phyloP scores from a whole-genome alignment of 495 filamentous ascomycete species.

The Tuber brumale region DNA sequence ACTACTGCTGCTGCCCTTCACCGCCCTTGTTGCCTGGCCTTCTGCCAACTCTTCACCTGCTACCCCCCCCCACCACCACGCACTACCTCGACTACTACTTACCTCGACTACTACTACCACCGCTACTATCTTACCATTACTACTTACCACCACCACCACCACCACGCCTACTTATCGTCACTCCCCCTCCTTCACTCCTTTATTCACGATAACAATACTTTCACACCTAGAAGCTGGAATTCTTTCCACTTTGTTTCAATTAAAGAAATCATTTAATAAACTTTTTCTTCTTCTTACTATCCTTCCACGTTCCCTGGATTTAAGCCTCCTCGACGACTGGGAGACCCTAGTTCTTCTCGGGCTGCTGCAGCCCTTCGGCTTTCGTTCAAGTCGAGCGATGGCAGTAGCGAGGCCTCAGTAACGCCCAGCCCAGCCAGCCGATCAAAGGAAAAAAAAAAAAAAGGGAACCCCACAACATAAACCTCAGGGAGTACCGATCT shows the following conservation, averaged over 20 bases:
- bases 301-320: background rate
- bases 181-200: conserved; percentile 4
- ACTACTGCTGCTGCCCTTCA: background rate
- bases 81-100: conserved; percentile 3
- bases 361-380: conserved; percentile 29
- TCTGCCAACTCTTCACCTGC: background rate
- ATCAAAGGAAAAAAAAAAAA: conserved; percentile 16
- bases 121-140: background rate
- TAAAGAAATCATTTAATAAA: conserved; percentile 6
- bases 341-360: conserved; percentile 19
- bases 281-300: background rate
- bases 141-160: background rate
- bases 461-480: conserved; percentile 11
- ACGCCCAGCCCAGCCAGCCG: conserved; percentile 24
- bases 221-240: background rate
- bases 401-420: conserved; percentile 37
- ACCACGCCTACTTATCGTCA: conserved; percentile 1
- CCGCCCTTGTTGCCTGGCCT: background rate
- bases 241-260: conserved; percentile 5
- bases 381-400: conserved; percentile 33
- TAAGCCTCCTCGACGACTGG: conserved; percentile 13
- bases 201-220: conserved; percentile 3
- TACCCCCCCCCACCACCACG: background rate
- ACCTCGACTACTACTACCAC: conserved; percentile 1
- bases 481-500: conserved; percentile 23